Conservation (phyloP, 805 yeast genomes). For the Sungouiozyma intestinalis region DNA sequence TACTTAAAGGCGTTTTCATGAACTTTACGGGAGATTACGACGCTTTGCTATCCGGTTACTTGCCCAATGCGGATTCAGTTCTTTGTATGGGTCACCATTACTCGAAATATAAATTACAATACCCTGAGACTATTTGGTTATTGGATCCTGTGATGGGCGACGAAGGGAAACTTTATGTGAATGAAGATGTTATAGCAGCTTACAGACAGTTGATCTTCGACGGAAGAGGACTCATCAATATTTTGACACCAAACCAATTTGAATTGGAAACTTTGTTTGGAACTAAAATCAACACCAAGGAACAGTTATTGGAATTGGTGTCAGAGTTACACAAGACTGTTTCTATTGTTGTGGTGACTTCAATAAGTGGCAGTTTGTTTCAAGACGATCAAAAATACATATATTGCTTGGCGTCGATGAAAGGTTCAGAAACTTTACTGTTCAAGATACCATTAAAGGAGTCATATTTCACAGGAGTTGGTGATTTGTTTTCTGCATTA, state of each 20-base stretch:
- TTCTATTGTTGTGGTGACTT: conserved; percentile 19
- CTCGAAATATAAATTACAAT: conserved; percentile 27
- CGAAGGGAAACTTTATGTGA: conserved; percentile 59
- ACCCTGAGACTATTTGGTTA: conserved; percentile 39
- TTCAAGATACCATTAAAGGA: conserved; percentile 48
- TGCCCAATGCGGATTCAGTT: conserved; percentile 47
- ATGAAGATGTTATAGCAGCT: conserved; percentile 47
- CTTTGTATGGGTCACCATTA: conserved; percentile 34
- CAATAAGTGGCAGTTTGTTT: conserved; percentile 18
- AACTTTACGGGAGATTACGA: conserved; percentile 32
- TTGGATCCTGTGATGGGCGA: conserved; percentile 80
- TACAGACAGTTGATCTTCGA: conserved; percentile 36
- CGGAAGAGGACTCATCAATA: conserved; percentile 41
- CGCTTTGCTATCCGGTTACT: conserved; percentile 57
- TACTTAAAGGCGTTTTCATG: conserved; percentile 33
- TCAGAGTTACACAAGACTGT: conserved; percentile 33
- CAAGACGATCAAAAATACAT: conserved; percentile 20
- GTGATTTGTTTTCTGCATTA: conserved; percentile 80
- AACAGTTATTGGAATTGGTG: conserved; percentile 38
- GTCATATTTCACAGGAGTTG: conserved; percentile 90
- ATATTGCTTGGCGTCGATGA: conserved; percentile 38
- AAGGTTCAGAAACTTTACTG: conserved; percentile 15
- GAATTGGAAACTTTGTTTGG: conserved; percentile 69
- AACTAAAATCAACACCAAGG: conserved; percentile 32
- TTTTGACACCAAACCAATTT: conserved; percentile 85